phyloP scores from a whole-genome alignment of 2,329 filamentous ascomycete genomes.

The Ophioceras dolichostomum region DNA sequence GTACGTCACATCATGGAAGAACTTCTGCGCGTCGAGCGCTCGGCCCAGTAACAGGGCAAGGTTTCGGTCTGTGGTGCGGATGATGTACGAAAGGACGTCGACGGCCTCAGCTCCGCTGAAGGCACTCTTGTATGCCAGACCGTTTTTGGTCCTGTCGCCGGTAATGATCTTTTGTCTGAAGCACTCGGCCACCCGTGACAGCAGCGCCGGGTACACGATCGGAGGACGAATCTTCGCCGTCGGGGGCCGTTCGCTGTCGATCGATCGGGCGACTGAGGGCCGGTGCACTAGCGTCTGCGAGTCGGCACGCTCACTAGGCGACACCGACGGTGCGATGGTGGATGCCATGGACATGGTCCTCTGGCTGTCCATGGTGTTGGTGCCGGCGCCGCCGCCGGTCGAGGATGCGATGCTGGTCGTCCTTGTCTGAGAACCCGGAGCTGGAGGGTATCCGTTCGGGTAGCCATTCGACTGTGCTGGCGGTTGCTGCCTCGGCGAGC shows the following conservation, averaged over 20 bases:
- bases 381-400: conserved; percentile 19
- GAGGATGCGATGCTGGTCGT: conserved; percentile 24
- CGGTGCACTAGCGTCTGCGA: conserved; percentile 33
- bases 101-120: conserved; percentile 95
- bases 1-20: conserved; percentile 98
- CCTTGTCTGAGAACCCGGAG: conserved; percentile 42
- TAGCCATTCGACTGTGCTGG: conserved; percentile 22
- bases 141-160: conserved; percentile 89
- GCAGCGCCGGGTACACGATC: conserved; percentile 82
- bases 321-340: conserved; percentile 56
- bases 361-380: conserved; percentile 25
- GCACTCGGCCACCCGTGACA: conserved; percentile 87
- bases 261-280: conserved; percentile 41
- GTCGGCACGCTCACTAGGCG: conserved; percentile 39
- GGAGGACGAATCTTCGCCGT: conserved; percentile 59
- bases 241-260: conserved; percentile 41
- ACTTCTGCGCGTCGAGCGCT: conserved; percentile 92
- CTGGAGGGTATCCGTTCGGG: conserved; percentile 24
- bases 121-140: conserved; percentile 90
- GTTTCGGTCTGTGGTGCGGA: conserved; percentile 92
- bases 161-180: conserved; percentile 82
- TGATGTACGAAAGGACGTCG: conserved; percentile 90
- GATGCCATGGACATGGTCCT: conserved; percentile 90
- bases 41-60: conserved; percentile 81
- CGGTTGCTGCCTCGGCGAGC: too few species aligned